These are phyloP conservation scores for Picochlorum sp. DNA, from an alignment of 139 green algal genomes.

Conservation along the genomic window DNA sequence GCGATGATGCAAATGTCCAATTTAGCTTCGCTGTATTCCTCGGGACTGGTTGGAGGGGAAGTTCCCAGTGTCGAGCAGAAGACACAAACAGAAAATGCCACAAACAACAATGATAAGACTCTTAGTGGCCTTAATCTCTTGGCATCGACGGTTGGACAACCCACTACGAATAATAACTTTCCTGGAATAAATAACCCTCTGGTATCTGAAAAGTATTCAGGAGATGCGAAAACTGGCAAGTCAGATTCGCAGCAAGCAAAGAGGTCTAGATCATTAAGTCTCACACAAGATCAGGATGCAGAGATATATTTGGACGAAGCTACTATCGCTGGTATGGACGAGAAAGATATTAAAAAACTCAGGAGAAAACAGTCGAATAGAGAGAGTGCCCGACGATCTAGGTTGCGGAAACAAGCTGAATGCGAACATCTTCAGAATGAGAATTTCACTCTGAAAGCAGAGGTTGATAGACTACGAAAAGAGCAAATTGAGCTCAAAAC, in stretches of 20 bases:
- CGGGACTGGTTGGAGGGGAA: background rate
- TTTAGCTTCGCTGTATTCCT: background rate
- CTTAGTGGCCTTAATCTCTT: too few species aligned
- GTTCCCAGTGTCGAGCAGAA: too few species aligned
- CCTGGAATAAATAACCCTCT: too few species aligned
- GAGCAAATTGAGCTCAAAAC: constrained; percentile 23
- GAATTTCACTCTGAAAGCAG: constrained; percentile 33
- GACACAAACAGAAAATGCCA: too few species aligned
- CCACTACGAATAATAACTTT: too few species aligned
- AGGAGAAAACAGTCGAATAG: constrained; percentile 84
- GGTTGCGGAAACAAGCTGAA: constrained; percentile 79
- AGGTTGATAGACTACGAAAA: constrained; percentile 15
- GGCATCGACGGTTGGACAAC: too few species aligned
- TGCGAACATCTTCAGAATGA: constrained; percentile 51
- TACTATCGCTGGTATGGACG: constrained; percentile 35
- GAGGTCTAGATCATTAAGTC: constrained; percentile 1
- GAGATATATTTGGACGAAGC: background rate
- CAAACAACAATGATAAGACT: too few species aligned
- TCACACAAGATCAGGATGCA: background rate
- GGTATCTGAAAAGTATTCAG: too few species aligned
- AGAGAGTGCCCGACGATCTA: constrained; percentile 69
- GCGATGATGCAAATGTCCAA: constrained; percentile 7
- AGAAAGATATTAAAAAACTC: constrained; percentile 72
- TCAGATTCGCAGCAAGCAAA: background rate
- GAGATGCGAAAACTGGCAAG: background rate